Percentiles rank a stretch among this genome's conserved stretches.
Evolutionary conservation across 495 filamentous ascomycete species (phyloP).

Genomic region (Xylaria bambusicola): DNA sequence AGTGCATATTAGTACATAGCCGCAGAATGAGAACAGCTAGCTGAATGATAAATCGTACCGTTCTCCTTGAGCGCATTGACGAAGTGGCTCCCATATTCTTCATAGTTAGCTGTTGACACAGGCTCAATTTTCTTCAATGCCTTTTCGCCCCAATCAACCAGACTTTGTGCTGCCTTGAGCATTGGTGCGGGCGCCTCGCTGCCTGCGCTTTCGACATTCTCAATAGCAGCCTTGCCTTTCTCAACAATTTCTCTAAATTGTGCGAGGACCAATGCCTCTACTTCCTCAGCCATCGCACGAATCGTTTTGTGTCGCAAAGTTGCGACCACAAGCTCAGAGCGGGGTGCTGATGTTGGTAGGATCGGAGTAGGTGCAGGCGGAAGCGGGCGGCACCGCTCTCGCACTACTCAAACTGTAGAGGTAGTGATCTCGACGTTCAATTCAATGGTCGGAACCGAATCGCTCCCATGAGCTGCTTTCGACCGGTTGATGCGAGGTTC

Average conservation of each 20-base stretch:
- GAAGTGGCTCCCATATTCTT: conserved; percentile 43
- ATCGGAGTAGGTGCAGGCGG: not conserved
- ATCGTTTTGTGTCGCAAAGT: not conserved
- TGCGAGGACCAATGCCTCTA: conserved; percentile 40
- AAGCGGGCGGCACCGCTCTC: not conserved
- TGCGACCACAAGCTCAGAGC: not conserved
- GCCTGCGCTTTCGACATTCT: conserved; percentile 38
- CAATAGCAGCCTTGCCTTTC: conserved; percentile 38
- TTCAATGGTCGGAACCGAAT: not conserved
- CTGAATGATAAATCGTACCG: conserved; percentile 25
- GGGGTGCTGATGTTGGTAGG: not conserved
- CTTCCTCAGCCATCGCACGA: conserved; percentile 37
- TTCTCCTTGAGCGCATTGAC: conserved; percentile 46
- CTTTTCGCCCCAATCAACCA: conserved; percentile 43
- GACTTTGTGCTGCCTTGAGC: conserved; percentile 42
- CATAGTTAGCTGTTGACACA: conserved; percentile 39
- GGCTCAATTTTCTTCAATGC: conserved; percentile 48
- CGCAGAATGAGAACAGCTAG: not conserved
- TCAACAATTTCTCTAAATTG: conserved; percentile 45
- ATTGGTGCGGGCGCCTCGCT: conserved; percentile 35
- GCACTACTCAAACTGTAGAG: conserved; percentile 1
- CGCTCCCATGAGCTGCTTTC: not conserved
- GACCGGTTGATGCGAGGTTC: not conserved
- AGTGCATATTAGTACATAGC: conserved; percentile 7
- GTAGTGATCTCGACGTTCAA: not conserved